A percentile compares a stretch with the other conserved stretches of the same genome.
Evolutionary conservation across 2,329 filamentous ascomycete genomes (phyloP).

Genomic region (Alternaria arborescens): DNA sequence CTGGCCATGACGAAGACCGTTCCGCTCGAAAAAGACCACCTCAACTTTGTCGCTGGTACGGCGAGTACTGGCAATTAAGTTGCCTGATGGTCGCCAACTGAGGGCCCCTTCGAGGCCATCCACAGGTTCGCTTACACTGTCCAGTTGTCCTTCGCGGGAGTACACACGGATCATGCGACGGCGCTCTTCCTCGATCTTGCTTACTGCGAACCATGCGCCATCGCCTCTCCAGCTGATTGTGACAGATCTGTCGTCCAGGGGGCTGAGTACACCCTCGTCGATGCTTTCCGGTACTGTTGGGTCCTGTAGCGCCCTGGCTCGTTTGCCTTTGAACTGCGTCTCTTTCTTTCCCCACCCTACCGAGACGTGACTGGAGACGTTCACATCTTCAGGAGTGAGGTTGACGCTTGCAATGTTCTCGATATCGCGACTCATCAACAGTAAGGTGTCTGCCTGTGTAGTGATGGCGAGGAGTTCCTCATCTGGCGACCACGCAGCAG

Average conservation of each 20-base stretch:
- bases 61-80: conserved; percentile 88
- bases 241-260: conserved; percentile 74
- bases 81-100: conserved; percentile 91
- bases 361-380: conserved; percentile 90
- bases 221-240: conserved; percentile 94
- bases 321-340: conserved; percentile 94
- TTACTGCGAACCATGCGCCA: conserved; percentile 88
- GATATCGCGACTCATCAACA: conserved; percentile 93
- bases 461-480: conserved; percentile 88
- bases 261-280: conserved; percentile 80
- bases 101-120: conserved; percentile 87
- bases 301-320: conserved; percentile 85
- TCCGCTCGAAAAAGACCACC: conserved; percentile 94
- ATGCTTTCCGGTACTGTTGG: conserved; percentile 94
- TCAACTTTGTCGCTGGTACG: conserved; percentile 73
- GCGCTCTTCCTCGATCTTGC: conserved; percentile 72
- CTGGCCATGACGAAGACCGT: conserved; percentile 94
- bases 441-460: conserved; percentile 78
- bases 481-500: conserved; percentile 92
- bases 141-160: conserved; percentile 86
- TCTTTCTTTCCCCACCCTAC: conserved; percentile 99
- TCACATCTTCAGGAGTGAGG: conserved; percentile 79
- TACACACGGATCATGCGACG: conserved; percentile 89
- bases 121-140: conserved; percentile 94
- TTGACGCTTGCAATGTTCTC: conserved; percentile 80